Evolutionary conservation across 305 asterid genomes (phyloP).

Genomic region (Solanum chacoense): DNA sequence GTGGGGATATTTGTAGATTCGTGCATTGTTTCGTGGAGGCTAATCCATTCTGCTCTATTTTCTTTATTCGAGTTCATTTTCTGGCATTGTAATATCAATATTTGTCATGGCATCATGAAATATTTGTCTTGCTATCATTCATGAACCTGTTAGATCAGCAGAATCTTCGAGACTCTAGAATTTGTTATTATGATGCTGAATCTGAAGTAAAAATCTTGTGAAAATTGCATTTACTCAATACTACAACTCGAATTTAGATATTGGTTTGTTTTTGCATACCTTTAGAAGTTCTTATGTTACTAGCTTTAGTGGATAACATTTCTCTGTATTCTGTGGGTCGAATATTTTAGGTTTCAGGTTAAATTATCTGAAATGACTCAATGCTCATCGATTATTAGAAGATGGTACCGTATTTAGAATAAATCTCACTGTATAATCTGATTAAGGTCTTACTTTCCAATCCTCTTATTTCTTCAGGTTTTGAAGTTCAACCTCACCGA

Average conservation of each 20-base stretch:
- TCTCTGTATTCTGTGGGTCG: not conserved
- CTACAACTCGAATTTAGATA: not conserved
- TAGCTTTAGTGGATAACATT: not conserved
- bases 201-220: not conserved
- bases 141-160: not conserved
- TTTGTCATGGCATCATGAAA: not conserved
- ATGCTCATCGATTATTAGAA: not conserved
- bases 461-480: conserved; percentile 21
- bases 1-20: not conserved
- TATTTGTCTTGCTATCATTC: not conserved
- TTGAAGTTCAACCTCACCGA: conserved; percentile 55
- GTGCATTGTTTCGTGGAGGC: not conserved
- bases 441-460: not conserved
- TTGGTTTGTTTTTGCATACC: not conserved
- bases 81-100: not conserved
- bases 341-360: not conserved
- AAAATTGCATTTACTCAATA: not conserved
- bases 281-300: not conserved
- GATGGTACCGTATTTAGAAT: not conserved
- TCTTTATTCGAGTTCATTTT: not conserved
- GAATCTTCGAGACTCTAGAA: not conserved
- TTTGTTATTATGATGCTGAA: not conserved
- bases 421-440: not conserved
- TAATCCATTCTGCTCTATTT: not conserved
- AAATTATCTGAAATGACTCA: not conserved